Evolutionary conservation across 208 protist genomes (phyloP).

Genomic region (Angomonas ambiguus): DNA sequence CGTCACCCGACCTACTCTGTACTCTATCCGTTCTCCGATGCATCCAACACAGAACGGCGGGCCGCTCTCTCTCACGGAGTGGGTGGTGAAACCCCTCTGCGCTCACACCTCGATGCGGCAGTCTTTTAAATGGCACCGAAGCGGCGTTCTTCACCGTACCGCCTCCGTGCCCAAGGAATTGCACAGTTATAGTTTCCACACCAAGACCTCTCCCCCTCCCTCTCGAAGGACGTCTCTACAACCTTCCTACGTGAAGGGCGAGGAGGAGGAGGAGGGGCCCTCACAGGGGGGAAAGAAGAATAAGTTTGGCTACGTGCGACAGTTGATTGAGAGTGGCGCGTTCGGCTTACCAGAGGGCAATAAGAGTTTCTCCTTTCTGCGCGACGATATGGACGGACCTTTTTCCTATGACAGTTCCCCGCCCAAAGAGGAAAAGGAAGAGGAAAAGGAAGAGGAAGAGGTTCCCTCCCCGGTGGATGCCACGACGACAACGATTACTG

Average conservation of each 20-base stretch:
- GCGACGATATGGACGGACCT: neutral
- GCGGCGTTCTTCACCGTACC: neutral
- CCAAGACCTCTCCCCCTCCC: too few relatives aligned
- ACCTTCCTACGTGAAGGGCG: neutral
- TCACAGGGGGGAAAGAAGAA: neutral
- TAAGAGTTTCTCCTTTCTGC: slow-evolving; percentile 21
- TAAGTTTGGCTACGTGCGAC: neutral
- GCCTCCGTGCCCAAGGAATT: neutral
- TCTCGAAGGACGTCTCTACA: neutral
- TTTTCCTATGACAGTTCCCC: too few relatives aligned
- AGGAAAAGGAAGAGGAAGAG: neutral
- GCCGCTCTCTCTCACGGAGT: neutral
- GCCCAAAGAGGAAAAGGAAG: neutral
- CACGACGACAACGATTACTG: too few relatives aligned
- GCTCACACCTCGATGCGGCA: neutral
- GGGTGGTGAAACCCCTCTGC: neutral
- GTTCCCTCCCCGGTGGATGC: neutral
- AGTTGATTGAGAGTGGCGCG: slow-evolving; percentile 14
- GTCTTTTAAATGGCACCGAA: neutral
- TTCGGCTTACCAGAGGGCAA: slow-evolving; percentile 15
- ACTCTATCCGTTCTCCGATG: neutral
- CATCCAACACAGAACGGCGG: neutral
- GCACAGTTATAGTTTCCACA: neutral
- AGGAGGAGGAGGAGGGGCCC: neutral
- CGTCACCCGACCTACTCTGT: neutral